A percentile compares a stretch with the other conserved stretches of the same genome.
Conservation (phyloP, 2,329 filamentous ascomycete genomes). For the Emmonsia crescens region DNA sequence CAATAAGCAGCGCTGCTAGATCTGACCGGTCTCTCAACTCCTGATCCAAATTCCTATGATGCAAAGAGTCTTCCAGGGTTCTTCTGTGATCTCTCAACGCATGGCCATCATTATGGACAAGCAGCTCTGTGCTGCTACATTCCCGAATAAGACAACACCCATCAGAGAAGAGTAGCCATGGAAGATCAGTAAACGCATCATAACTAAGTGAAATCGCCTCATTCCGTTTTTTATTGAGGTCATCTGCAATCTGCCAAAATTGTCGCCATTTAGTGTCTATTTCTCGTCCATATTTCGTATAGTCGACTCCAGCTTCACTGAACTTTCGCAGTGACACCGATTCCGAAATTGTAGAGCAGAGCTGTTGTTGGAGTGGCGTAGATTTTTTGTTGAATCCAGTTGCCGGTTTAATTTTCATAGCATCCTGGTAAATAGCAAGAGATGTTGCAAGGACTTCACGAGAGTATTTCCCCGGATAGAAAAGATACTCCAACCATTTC, state of each 20-base stretch:
- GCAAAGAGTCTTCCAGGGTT: constrained; percentile 33
- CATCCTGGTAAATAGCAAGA: constrained; percentile 67
- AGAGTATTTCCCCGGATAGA: constrained; percentile 75
- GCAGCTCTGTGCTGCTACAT: constrained; percentile 65
- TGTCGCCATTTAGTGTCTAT: constrained; percentile 78
- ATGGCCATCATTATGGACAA: constrained; percentile 55
- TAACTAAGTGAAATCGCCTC: constrained; percentile 70
- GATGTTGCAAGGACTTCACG: constrained; percentile 72
- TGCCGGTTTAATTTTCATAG: constrained; percentile 31
- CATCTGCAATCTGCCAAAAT: constrained; percentile 75
- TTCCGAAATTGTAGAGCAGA: constrained; percentile 60
- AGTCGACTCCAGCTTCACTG: constrained; percentile 55
- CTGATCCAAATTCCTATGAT: constrained; percentile 30
- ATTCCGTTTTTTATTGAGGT: constrained; percentile 74
- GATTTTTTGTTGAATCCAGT: constrained; percentile 36
- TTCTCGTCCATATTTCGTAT: constrained; percentile 60
- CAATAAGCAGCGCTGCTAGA: constrained; percentile 52
- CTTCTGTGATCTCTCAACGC: constrained; percentile 28
- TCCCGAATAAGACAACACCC: constrained; percentile 66
- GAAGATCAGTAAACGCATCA: constrained; percentile 58
- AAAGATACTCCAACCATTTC: constrained; percentile 74
- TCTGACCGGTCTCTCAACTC: constrained; percentile 45
- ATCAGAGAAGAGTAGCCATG: constrained; percentile 79
- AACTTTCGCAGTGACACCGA: constrained; percentile 55
- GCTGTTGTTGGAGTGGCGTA: constrained; percentile 59